These are phyloP conservation scores for Wickerhamomyces hampshirensis DNA, from an alignment of 805 yeast genomes.

Conservation along the genomic window DNA sequence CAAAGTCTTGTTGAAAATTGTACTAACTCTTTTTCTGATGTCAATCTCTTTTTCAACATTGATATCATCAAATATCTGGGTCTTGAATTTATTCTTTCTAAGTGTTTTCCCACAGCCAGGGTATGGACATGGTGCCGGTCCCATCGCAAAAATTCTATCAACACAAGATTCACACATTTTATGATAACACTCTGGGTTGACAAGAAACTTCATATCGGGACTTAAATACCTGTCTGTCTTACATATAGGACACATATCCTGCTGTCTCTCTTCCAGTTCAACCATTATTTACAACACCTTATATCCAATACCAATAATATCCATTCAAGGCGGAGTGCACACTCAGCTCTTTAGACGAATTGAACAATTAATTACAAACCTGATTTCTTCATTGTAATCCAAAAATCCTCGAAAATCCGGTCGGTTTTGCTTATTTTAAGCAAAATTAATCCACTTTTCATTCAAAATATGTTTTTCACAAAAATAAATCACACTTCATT, in stretches of 20 bases:
- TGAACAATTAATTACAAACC: no score
- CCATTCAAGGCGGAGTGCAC: no score
- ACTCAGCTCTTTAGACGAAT: no score
- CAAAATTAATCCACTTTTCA: no score
- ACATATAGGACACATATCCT: slow-evolving; percentile 96
- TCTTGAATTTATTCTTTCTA: slow-evolving; percentile 84
- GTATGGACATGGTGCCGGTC: slow-evolving; percentile 97
- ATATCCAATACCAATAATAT: background rate
- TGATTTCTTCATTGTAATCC: no score
- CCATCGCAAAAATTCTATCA: slow-evolving; percentile 87
- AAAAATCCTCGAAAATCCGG: no score
- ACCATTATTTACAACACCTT: background rate
- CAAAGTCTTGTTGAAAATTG: slow-evolving; percentile 74
- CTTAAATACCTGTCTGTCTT: slow-evolving; percentile 91
- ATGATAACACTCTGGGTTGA: slow-evolving; percentile 97
- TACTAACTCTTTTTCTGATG: slow-evolving; percentile 70
- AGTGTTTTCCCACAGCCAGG: slow-evolving; percentile 83
- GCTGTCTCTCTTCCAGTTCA: slow-evolving; percentile 31
- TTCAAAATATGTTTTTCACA: no score
- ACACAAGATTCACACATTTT: slow-evolving; percentile 97
- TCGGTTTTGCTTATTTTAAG: no score
- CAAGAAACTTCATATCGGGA: slow-evolving; percentile 87
- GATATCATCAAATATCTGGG: slow-evolving; percentile 89
- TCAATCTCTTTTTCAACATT: slow-evolving; percentile 90
- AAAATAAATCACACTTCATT: background rate